Conservation (phyloP, 345 rosid species). For the Populus pruinosa region DNA sequence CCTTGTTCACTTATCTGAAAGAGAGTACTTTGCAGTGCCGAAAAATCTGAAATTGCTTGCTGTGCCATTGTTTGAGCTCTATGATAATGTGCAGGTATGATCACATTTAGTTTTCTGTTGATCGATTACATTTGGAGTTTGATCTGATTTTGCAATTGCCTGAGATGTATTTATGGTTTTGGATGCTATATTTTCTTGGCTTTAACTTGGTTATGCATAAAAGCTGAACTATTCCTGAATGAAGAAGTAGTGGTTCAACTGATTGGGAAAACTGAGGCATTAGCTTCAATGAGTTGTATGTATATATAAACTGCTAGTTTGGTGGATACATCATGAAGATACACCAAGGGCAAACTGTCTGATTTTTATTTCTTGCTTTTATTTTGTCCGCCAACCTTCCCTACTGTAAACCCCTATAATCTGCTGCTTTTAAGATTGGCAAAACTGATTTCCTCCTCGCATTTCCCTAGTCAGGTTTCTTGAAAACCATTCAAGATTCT, state of each 20-base stretch:
- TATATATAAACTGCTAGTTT: not conserved
- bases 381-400: not conserved
- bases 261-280: not conserved
- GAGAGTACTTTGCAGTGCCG: constrained; percentile 96
- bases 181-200: not conserved
- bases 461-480: not conserved
- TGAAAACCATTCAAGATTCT: not conserved
- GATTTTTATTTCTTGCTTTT: not conserved
- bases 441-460: not conserved
- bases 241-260: not conserved
- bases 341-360: not conserved
- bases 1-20: constrained; percentile 89
- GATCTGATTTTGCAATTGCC: not conserved
- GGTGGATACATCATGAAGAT: not conserved
- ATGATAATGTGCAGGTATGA: constrained; percentile 86
- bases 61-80: constrained; percentile 92
- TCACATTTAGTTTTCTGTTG: not conserved
- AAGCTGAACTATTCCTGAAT: not conserved
- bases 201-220: not conserved
- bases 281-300: not conserved
- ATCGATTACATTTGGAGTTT: not conserved
- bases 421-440: not conserved
- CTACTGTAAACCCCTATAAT: not conserved
- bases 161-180: not conserved
- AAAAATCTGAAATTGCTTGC: constrained; percentile 96